Evolutionary conservation across 345 rosid species (phyloP), one percentile per base, ranked within the genome.

Genomic region (Bretschneidera sinensis): DNA sequence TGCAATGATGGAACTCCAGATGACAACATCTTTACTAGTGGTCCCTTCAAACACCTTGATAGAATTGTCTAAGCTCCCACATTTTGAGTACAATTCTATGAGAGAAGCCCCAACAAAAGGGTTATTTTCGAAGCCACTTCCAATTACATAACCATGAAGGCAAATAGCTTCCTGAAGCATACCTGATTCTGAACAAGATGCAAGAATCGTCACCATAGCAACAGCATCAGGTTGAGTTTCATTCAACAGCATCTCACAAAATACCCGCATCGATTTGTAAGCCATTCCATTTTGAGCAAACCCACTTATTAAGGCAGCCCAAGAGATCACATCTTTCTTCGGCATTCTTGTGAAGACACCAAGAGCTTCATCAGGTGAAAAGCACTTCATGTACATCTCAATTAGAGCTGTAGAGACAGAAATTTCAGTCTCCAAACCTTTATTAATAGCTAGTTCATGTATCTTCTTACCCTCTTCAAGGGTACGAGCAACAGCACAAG

Each of bases 371-470:
- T 70, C 73, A 1, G 77, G 83, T 48, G 78, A 73, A 64, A 51
- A 71, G 55, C 84, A 80, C 51, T 82, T 82, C 81, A 83, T 77
- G 71, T 85, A 85, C 85, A 82, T 82, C 62, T 83, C 82, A 51
- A 83, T 71, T 2, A 78, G 70, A 39, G 85, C 86, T 20, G 83
- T 81, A 21, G 85, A 73, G 59, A 79, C 79, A 11, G 79, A 76
- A 25, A 70, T 64, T 28, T 81, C 74, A 49, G 45, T 43, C 24
- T 74, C 78, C 21, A 81, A 67, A 39, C 79, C 81, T 62, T 71
- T 77, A 58, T 70, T 57, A 9, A 48, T 61, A 49, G 76, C 76
- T 35, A 83, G 71, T 17, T 73, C 67, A 68, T 83, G 92, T 62
- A 65, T 68, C 55, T 73, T 74, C 76, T 67, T 75, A 51, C 83